phyloP scores from a whole-genome alignment of 2,329 filamentous ascomycete species.

The Tolypocladium endophyticum region DNA sequence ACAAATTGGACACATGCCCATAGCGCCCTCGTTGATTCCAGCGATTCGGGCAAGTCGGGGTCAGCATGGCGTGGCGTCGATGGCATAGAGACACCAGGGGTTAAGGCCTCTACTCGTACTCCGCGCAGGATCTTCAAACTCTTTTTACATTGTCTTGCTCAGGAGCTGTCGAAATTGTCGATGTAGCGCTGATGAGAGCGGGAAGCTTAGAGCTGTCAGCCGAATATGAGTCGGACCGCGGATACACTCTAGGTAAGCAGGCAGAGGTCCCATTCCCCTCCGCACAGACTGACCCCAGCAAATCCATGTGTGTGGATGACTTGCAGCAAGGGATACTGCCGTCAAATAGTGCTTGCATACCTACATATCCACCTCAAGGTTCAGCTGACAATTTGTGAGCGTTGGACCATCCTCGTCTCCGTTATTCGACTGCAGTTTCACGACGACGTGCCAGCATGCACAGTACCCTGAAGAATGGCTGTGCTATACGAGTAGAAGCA shows the following conservation, averaged over 20 bases:
- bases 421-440: neutral
- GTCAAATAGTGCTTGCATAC: neutral
- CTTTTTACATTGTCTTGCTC: neutral
- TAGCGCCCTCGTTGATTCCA: neutral
- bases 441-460: neutral
- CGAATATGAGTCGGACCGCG: neutral
- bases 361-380: neutral
- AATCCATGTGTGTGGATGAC: conserved; percentile 1
- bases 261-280: neutral
- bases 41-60: neutral
- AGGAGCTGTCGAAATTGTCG: neutral
- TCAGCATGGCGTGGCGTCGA: conserved; percentile 3
- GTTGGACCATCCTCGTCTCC: neutral
- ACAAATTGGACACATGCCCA: conserved; percentile 2
- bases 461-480: neutral
- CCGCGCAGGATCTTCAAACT: neutral
- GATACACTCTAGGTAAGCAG: neutral
- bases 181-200: neutral
- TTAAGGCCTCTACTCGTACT: neutral
- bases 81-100: neutral
- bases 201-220: neutral
- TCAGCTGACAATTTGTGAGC: neutral
- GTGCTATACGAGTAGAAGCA: too few relatives aligned
- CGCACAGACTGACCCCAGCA: neutral
- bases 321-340: neutral